Conservation (phyloP, 2,329 filamentous ascomycete genomes). For the Penicillium sp. region DNA sequence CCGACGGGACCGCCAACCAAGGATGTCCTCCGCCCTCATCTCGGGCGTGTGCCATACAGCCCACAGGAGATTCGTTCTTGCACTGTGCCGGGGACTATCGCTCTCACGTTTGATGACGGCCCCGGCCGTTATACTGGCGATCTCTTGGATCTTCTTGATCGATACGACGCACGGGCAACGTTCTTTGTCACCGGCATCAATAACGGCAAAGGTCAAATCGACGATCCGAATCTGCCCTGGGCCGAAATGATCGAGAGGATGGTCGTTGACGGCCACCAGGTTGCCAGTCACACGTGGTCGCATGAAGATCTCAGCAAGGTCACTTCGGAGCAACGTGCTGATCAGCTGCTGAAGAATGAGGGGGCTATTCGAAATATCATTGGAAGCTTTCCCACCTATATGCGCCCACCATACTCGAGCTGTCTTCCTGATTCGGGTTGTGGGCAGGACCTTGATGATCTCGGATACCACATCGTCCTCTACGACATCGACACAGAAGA, state of each 20-base stretch:
- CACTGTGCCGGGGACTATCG: constrained; percentile 52
- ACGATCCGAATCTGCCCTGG: constrained; percentile 38
- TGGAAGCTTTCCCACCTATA: constrained; percentile 48
- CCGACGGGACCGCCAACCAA: constrained; percentile 33
- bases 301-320: constrained; percentile 44
- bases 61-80: constrained; percentile 35
- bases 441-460: constrained; percentile 37
- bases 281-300: constrained; percentile 50
- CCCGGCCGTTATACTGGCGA: constrained; percentile 57
- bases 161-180: constrained; percentile 58
- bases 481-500: constrained; percentile 46
- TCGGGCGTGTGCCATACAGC: constrained; percentile 34
- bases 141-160: constrained; percentile 56
- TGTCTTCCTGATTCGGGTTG: constrained; percentile 35
- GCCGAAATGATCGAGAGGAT: constrained; percentile 37
- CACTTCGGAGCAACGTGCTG: constrained; percentile 29
- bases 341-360: constrained; percentile 45
- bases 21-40: constrained; percentile 29
- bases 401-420: constrained; percentile 47
- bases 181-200: constrained; percentile 58
- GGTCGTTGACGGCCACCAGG: constrained; percentile 43
- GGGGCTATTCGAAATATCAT: constrained; percentile 44
- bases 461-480: constrained; percentile 47
- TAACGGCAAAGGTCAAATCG: constrained; percentile 42
- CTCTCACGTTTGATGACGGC: constrained; percentile 63